These are phyloP conservation scores for Camellia japonica DNA, from an alignment of 148 eudicot genomes.

Conservation along the genomic window DNA sequence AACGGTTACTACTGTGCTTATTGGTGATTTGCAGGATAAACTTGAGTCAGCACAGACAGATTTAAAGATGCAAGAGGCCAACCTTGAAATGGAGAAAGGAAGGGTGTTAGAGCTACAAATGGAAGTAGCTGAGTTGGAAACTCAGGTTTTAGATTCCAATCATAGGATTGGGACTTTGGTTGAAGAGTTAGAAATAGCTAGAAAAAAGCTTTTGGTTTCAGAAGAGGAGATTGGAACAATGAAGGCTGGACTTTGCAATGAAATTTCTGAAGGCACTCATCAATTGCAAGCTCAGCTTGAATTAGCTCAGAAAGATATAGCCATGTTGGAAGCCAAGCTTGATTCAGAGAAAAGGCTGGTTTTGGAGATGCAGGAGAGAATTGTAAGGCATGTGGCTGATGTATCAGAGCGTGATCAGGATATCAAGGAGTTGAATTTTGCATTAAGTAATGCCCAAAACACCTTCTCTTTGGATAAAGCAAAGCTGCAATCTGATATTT, in stretches of 20 bases:
- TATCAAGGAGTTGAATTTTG: conserved; percentile 45
- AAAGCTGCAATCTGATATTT: conserved; percentile 39
- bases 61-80: conserved; percentile 18
- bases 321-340: conserved; percentile 42
- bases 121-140: conserved; percentile 30
- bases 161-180: conserved; percentile 32
- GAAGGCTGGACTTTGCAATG: conserved; percentile 24
- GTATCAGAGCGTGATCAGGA: conserved; percentile 34
- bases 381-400: conserved; percentile 30
- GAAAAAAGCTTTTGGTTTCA: conserved; percentile 32
- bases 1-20: conserved; percentile 1
- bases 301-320: conserved; percentile 29
- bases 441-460: conserved; percentile 35
- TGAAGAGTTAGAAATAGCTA: conserved; percentile 42
- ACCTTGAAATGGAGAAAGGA: conserved; percentile 37
- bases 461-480: conserved; percentile 40
- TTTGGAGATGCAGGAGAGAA: conserved; percentile 47
- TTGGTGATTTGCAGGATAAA: conserved; percentile 28
- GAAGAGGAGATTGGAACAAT: conserved; percentile 31
- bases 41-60: conserved; percentile 31
- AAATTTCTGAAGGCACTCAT: conserved; percentile 23
- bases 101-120: conserved; percentile 31
- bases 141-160: conserved; percentile 23
- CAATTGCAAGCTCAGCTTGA: conserved; percentile 39
- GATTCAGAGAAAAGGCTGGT: conserved; percentile 41